phyloP scores from a whole-genome alignment of 2,329 filamentous ascomycete genomes.

The Fusarium pseudocircinatum region DNA sequence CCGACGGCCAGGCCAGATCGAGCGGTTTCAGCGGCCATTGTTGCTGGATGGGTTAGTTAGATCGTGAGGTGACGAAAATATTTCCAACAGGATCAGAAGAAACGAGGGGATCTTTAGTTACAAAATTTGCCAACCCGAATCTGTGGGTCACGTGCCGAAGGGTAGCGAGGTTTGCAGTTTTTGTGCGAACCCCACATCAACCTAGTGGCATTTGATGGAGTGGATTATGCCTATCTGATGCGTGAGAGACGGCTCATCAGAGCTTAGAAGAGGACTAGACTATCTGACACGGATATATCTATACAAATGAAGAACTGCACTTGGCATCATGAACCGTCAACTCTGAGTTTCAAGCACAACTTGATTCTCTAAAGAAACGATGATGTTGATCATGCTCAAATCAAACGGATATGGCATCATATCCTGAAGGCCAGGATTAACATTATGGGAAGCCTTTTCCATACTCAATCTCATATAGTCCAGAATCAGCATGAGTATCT shows the following conservation, averaged over 20 bases:
- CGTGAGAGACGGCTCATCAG: neutral
- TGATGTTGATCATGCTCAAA: neutral
- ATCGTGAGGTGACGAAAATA: slow-evolving; percentile 42
- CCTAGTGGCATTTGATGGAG: neutral
- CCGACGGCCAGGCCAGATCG: slow-evolving; percentile 69
- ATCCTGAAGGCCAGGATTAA: neutral
- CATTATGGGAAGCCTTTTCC: neutral
- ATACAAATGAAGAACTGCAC: neutral
- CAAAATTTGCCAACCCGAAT: slow-evolving; percentile 11
- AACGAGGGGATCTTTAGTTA: slow-evolving; percentile 11
- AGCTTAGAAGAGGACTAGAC: neutral
- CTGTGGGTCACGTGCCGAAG: slow-evolving; percentile 45
- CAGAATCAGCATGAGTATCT: neutral
- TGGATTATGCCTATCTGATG: neutral
- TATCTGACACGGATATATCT: neutral
- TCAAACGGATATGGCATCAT: neutral
- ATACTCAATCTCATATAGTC: neutral
- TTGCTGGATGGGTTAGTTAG: slow-evolving; percentile 48
- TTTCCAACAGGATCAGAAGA: slow-evolving; percentile 13
- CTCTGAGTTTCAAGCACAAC: neutral
- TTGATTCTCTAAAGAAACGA: neutral
- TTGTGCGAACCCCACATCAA: slow-evolving; percentile 1
- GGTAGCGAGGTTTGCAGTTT: slow-evolving; percentile 30
- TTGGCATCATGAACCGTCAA: neutral
- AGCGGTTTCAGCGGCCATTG: slow-evolving; percentile 70